A percentile compares a stretch with the other conserved stretches of the same genome.
Evolutionary conservation across 1,139 yeast genomes (phyloP).

Genomic region (Scheffersomyces lignicola): DNA sequence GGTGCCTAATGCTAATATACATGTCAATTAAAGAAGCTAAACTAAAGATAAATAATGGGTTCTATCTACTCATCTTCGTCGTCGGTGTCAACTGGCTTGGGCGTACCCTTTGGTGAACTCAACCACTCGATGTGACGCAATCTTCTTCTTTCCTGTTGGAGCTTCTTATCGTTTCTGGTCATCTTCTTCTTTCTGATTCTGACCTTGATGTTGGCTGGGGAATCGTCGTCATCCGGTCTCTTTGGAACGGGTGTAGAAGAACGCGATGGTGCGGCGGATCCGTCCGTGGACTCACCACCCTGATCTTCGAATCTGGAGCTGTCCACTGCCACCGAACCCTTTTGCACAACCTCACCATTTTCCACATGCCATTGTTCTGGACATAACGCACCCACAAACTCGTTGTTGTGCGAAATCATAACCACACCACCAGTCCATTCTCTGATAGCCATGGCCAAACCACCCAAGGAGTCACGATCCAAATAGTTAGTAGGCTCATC

Average conservation of each 20-base stretch:
- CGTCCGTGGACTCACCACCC: slow-evolving; percentile 40
- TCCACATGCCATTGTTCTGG: slow-evolving; percentile 99
- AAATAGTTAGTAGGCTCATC: slow-evolving; percentile 99
- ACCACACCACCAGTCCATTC: slow-evolving; percentile 99
- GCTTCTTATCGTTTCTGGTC: slow-evolving; percentile 94
- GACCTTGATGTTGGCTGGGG: slow-evolving; percentile 95
- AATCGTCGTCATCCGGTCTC: slow-evolving; percentile 72
- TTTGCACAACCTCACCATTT: slow-evolving; percentile 84
- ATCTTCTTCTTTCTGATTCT: slow-evolving; percentile 91
- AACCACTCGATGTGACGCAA: slow-evolving; percentile 93
- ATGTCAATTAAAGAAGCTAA: too few species aligned
- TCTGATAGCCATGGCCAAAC: slow-evolving; percentile 93
- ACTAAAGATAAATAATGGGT: too few species aligned
- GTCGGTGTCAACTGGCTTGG: slow-evolving; percentile 89
- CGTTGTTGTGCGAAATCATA: slow-evolving; percentile 96
- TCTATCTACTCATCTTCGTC: slow-evolving; percentile 73
- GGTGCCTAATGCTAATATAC: too few species aligned
- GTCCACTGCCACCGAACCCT: slow-evolving; percentile 77
- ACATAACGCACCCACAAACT: slow-evolving; percentile 94
- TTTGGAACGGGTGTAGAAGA: slow-evolving; percentile 41
- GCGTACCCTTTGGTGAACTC: slow-evolving; percentile 95
- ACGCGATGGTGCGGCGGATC: slow-evolving; percentile 20
- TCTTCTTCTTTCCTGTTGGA: slow-evolving; percentile 91
- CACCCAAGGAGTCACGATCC: slow-evolving; percentile 97
- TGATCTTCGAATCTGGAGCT: slow-evolving; percentile 75